Base-by-base conservation (phyloP, 2,329 filamentous ascomycete species). In the Calonectria naviculata region DNA sequence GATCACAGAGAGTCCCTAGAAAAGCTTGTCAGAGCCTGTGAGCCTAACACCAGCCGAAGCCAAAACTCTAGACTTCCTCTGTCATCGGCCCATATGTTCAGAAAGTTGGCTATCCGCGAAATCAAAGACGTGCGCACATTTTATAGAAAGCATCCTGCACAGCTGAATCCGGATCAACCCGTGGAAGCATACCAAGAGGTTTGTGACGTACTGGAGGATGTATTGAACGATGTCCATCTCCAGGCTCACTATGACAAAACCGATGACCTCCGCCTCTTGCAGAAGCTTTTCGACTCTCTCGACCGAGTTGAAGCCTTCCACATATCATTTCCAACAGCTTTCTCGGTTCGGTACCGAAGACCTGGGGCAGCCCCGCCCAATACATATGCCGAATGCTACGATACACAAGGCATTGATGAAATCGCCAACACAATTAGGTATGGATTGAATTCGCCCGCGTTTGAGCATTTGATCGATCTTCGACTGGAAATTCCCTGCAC, bases 201-300 rank as follows among this genome's bases (percentile, higher is more conserved):
- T 4, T 49, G 6, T 29, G 46, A 49, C 12, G 6, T 2, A 5
- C 15, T 49, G 12, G 29, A 29, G 46, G 10, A 47, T 4, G 21
- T 7, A 17, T 10, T 3, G 17, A 2, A 1, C 13, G 4, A 1
- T 17, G 2, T 5, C 24, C 2, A 29, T 17, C 12, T 3, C 12
- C 5, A 15, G 21, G 9, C 13, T 5, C 46, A 49, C 6, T 7
- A 5, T 12, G 46, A 49, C 13, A 49, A 29, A 26, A 4, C 24
- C 8, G 13, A 49, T 4, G 24, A 49, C 17, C 46, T 28, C 29
- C 4, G 5, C 4, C 24, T 49, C 2, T 28, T 28, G 1, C 12
- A 24, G 6, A 28, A 49, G 17, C 46, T 49, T 17, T 49, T 49
- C 26, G 46, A 17, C n/a, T 17, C 12, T 4, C 46, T 49, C 4